phyloP scores from a whole-genome alignment of 306 rosid species.

The Senna siamea region DNA sequence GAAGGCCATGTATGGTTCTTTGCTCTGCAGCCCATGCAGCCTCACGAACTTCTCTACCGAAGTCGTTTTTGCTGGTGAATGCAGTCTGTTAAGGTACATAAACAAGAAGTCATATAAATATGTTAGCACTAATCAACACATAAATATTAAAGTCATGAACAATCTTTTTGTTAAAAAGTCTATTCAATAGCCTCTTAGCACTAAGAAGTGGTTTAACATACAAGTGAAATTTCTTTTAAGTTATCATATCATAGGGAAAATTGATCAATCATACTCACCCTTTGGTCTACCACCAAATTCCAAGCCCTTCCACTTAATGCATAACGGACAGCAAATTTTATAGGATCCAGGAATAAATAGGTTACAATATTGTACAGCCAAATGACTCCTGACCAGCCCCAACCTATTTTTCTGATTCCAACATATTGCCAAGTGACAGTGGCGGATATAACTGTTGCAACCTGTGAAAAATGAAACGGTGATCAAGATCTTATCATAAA shows the following conservation, averaged over 20 bases:
- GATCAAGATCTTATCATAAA: background rate
- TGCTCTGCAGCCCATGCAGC: constrained; percentile 80
- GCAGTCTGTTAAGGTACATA: constrained; percentile 65
- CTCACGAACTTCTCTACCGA: constrained; percentile 72
- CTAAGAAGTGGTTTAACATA: too few species aligned
- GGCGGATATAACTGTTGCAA: constrained; percentile 77
- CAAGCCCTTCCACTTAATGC: constrained; percentile 74
- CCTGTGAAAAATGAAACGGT: constrained; percentile 36
- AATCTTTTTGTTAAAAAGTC: too few species aligned
- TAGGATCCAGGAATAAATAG: constrained; percentile 68
- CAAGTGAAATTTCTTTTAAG: too few species aligned
- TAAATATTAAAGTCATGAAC: too few species aligned
- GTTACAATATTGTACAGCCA: constrained; percentile 62
- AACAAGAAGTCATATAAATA: constrained; percentile 18
- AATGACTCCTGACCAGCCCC: constrained; percentile 74
- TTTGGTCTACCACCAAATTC: constrained; percentile 65
- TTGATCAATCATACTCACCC: constrained; percentile 54
- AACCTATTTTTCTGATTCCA: constrained; percentile 58
- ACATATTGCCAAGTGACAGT: constrained; percentile 44
- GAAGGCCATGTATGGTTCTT: constrained; percentile 74
- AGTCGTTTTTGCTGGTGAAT: constrained; percentile 66
- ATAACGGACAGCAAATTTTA: constrained; percentile 73
- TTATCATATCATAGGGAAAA: background rate
- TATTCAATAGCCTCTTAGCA: too few species aligned
- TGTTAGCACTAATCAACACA: background rate